phyloP scores from a whole-genome alignment of 140 eudicot species.

The Senecio squalidus region DNA sequence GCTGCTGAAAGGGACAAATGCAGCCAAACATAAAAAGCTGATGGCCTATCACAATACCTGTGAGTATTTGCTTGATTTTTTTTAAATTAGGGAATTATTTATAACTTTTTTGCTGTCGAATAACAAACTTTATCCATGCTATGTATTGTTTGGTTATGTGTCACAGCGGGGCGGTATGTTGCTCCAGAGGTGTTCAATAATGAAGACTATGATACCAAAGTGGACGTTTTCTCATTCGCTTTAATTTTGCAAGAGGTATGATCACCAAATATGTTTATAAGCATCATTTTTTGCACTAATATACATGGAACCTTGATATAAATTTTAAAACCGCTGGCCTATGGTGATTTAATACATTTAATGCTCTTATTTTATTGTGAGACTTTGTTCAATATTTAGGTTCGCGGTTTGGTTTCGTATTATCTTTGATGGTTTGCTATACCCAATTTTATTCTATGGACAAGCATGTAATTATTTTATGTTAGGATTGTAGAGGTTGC shows the following conservation, averaged over 20 bases:
- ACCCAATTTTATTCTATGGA: background rate
- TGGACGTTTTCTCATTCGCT: slow-evolving; percentile 91
- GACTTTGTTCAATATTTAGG: background rate
- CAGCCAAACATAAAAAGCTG: slow-evolving; percentile 51
- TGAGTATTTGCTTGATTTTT: slow-evolving; percentile 37
- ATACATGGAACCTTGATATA: too few relatives aligned
- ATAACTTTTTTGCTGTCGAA: too few relatives aligned
- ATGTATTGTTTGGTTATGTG: slow-evolving; percentile 11
- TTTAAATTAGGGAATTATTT: too few relatives aligned
- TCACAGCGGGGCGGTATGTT: slow-evolving; percentile 68
- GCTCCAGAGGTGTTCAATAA: slow-evolving; percentile 89
- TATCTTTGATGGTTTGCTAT: background rate
- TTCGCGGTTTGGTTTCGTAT: background rate
- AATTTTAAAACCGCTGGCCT: too few relatives aligned
- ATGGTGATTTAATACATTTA: background rate
- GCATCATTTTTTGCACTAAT: too few relatives aligned
- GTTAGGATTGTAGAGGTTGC: background rate
- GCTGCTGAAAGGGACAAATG: slow-evolving; percentile 58
- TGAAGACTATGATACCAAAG: slow-evolving; percentile 86
- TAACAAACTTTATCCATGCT: too few relatives aligned
- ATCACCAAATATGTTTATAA: too few relatives aligned
- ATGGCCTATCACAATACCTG: slow-evolving; percentile 46
- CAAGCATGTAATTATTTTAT: background rate
- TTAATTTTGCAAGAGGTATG: slow-evolving; percentile 86
- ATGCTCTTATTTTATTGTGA: background rate